These are phyloP conservation scores for Huntiella omanensis DNA, from an alignment of 2,329 filamentous ascomycete species.

Conservation along the genomic window DNA sequence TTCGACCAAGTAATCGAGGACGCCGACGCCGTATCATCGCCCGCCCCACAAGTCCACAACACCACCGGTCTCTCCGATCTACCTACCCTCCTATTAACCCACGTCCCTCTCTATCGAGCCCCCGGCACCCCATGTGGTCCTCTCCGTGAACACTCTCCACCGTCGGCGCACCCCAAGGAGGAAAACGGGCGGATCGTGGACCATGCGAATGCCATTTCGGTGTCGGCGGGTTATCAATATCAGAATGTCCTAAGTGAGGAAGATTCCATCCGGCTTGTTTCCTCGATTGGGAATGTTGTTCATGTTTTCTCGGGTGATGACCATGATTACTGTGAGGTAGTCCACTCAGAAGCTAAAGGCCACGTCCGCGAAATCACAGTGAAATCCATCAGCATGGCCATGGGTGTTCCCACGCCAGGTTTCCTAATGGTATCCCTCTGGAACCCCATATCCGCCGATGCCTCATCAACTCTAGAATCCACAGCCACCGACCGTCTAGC, in stretches of 20 bases:
- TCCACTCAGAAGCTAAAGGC: constrained; percentile 51
- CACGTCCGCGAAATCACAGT: constrained; percentile 72
- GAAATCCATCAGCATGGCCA: constrained; percentile 88
- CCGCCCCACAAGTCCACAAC: neutral
- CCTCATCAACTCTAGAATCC: constrained; percentile 1
- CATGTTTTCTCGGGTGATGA: constrained; percentile 92
- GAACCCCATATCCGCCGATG: constrained; percentile 54
- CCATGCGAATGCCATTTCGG: constrained; percentile 57
- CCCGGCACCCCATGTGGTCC: constrained; percentile 77
- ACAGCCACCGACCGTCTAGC: constrained; percentile 18
- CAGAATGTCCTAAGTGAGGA: constrained; percentile 74
- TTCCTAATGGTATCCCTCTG: constrained; percentile 80
- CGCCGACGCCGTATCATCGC: neutral
- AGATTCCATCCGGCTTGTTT: constrained; percentile 57
- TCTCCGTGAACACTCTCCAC: constrained; percentile 65
- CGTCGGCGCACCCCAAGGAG: constrained; percentile 32
- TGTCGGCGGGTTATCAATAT: constrained; percentile 77
- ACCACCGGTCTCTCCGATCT: constrained; percentile 42
- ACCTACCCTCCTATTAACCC: constrained; percentile 74
- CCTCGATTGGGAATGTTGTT: constrained; percentile 60
- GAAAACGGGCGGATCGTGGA: constrained; percentile 23
- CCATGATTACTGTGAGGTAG: constrained; percentile 89
- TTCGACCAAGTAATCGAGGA: constrained; percentile 18
- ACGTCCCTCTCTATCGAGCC: constrained; percentile 73
- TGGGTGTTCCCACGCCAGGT: constrained; percentile 77